Evolutionary conservation across 176 grass and related monocot genomes (phyloP), one percentile per base, ranked within the genome.

Genomic region (Avena atlantica): DNA sequence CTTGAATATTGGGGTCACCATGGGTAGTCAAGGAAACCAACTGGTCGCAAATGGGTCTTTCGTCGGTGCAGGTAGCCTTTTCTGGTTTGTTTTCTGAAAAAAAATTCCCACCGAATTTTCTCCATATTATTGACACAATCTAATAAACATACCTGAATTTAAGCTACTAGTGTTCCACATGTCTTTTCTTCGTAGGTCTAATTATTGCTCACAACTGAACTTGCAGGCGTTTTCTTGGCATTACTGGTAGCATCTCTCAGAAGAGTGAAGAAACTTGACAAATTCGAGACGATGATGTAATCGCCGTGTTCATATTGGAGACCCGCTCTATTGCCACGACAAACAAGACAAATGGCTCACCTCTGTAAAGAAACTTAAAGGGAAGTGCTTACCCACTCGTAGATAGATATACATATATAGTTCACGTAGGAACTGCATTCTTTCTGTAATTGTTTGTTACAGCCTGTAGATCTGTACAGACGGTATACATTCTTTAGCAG

Each of bases 201-300:
- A 93, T 82, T 81, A 5, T 62, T 83, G 49, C 24, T n/a, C 44
- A 12, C 36, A 37, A 52, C 50, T 69, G 10, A 56, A 84, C 50
- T 16, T 86, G 87, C 92, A 98, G 96, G 96, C 44, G 70, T 98
- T 78, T 90, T 96, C 73, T 84, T 95, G 65, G 88, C 88, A 64
- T 81, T 98, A 13, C 31, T 92, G 83, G 15, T 90, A 80, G 84
- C 84, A 88, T 95, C 93, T 45, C 92, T 96, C 87, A 88, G 92
- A 85, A 92, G 87, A 91, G 96, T 96, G 82, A 94, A 88, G 82
- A 94, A 86, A 31, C 88, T 96, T 1, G 93, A 98, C 58, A 98
- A 96, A 84, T 94, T 98, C 21, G 96, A 94, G 84, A 94, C 84
- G 67, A 98, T 93, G 93, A 86, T 95, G 42, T 96, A 76, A 91